phyloP scores from a whole-genome alignment of 148 eudicot genomes.

The Vaccinium macrocarpon region DNA sequence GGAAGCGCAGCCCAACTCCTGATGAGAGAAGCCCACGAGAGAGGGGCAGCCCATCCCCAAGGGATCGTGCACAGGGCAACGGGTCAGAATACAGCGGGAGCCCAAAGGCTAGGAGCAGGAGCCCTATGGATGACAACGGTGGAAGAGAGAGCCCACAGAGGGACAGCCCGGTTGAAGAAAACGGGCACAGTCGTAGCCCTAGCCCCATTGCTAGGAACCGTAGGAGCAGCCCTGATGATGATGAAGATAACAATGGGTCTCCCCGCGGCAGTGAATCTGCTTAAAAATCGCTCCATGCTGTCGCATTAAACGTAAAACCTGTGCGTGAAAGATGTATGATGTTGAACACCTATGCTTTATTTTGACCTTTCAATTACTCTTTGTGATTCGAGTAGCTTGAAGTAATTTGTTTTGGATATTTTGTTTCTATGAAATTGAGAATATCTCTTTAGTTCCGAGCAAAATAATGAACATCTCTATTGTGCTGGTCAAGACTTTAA shows the following conservation, averaged over 20 bases:
- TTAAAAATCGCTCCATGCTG: not conserved
- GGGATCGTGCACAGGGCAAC: slow-evolving; percentile 32
- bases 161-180: slow-evolving; percentile 46
- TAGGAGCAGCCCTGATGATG: slow-evolving; percentile 41
- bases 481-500: not conserved
- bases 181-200: slow-evolving; percentile 35
- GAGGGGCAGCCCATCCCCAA: slow-evolving; percentile 46
- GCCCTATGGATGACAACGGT: slow-evolving; percentile 38
- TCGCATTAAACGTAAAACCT: not conserved
- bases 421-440: not conserved
- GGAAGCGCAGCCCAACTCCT: slow-evolving; percentile 47
- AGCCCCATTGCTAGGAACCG: slow-evolving; percentile 38
- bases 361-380: not conserved
- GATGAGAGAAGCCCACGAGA: slow-evolving; percentile 41
- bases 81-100: slow-evolving; percentile 51
- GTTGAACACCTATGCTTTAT: not conserved
- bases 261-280: slow-evolving; percentile 48
- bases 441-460: not conserved
- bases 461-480: not conserved
- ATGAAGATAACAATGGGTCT: slow-evolving; percentile 37
- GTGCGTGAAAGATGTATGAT: not conserved
- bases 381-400: not conserved
- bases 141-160: slow-evolving; percentile 42
- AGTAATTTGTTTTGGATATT: not conserved
- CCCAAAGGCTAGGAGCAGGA: slow-evolving; percentile 47